Evolutionary conservation across 2,329 filamentous ascomycete species (phyloP).

Genomic region (Plenodomus tracheiphilus): DNA sequence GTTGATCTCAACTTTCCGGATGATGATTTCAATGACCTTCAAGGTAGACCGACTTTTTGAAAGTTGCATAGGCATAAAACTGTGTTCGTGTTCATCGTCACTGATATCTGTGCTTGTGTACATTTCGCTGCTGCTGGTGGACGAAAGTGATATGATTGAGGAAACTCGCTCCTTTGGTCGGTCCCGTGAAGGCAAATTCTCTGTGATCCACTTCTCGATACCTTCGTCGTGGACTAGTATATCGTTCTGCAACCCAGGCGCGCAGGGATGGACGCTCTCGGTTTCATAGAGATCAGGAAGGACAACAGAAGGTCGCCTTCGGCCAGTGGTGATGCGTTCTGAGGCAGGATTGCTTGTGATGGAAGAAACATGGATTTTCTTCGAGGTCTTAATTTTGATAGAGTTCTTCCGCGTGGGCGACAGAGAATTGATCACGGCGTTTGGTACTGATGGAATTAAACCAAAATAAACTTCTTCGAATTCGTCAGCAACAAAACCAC

Average conservation of each 20-base stretch:
- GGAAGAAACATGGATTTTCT: not conserved
- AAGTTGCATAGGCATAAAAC: not conserved
- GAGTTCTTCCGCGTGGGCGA: slow-evolving; percentile 11
- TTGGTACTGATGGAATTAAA: slow-evolving; percentile 6
- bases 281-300: not conserved
- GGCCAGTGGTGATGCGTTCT: not conserved
- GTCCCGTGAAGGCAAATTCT: slow-evolving; percentile 24
- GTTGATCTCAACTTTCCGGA: slow-evolving; percentile 34
- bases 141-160: slow-evolving; percentile 32
- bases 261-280: not conserved
- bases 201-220: slow-evolving; percentile 31
- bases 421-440: slow-evolving; percentile 6
- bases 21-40: slow-evolving; percentile 31
- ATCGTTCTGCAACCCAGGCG: not conserved
- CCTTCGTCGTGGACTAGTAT: slow-evolving; percentile 14
- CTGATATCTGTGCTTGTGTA: slow-evolving; percentile 32
- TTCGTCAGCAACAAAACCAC: slow-evolving; percentile 8
- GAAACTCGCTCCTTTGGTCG: slow-evolving; percentile 26
- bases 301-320: not conserved
- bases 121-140: slow-evolving; percentile 34
- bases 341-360: slow-evolving; percentile 5
- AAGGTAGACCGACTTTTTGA: slow-evolving; percentile 21
- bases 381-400: slow-evolving; percentile 3
- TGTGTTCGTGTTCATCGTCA: slow-evolving; percentile 23
- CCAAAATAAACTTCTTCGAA: slow-evolving; percentile 8